These are phyloP conservation scores for Malus hybrid DNA, from an alignment of 331 rosid species.

Conservation along the genomic window DNA sequence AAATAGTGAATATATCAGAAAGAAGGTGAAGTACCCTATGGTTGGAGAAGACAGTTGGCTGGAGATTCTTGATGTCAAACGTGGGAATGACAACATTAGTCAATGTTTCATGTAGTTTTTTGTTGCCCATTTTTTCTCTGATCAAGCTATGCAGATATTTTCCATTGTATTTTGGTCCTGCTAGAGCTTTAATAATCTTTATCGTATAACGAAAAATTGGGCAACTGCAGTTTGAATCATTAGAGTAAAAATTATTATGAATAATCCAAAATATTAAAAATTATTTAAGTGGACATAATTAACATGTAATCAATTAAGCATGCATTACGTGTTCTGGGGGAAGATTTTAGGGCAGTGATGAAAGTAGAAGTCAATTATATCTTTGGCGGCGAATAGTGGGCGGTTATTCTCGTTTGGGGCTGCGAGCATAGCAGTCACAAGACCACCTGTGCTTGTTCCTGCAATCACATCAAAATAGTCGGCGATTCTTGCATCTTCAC, in stretches of 20 bases:
- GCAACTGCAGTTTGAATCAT: neutral
- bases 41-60: constrained; percentile 45
- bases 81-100: constrained; percentile 49
- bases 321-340: too few relatives aligned
- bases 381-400: too few relatives aligned
- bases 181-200: neutral
- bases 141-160: constrained; percentile 36
- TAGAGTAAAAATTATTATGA: neutral
- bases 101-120: constrained; percentile 26
- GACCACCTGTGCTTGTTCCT: constrained; percentile 78
- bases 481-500: constrained; percentile 56
- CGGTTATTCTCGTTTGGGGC: neutral
- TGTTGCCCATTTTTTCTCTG: constrained; percentile 24
- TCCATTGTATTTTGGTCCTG: constrained; percentile 53
- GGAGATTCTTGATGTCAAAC: constrained; percentile 41
- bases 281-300: neutral
- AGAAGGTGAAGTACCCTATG: constrained; percentile 20
- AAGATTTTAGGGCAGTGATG: too few relatives aligned
- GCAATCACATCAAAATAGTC: constrained; percentile 67
- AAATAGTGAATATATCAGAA: neutral
- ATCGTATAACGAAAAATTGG: neutral
- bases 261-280: neutral
- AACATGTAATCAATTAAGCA: neutral
- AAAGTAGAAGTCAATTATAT: too few relatives aligned
- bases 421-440: constrained; percentile 57